Evolutionary conservation across 805 yeast species (phyloP).

Genomic region (Babjeviella inositovora): DNA sequence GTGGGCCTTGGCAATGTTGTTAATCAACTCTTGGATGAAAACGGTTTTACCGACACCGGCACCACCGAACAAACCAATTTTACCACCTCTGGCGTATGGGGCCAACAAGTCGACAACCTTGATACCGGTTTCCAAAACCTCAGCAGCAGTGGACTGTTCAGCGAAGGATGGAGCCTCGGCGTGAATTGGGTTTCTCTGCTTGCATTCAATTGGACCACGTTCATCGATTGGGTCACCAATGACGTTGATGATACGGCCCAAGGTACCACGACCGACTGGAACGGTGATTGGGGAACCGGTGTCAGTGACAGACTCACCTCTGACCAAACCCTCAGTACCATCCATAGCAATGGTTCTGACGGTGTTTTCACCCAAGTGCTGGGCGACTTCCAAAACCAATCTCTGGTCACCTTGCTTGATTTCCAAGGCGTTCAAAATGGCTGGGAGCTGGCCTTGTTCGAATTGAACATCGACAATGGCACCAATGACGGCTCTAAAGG

Average conservation of each 20-base stretch:
- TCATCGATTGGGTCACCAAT: conserved; percentile 99
- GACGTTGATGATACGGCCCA: conserved; percentile 97
- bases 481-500: conserved; percentile 84
- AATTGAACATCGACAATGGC: conserved; percentile 99
- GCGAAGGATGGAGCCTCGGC: conserved; percentile 94
- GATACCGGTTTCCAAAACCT: conserved; percentile 98
- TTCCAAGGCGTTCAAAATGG: conserved; percentile 92
- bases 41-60: conserved; percentile 99
- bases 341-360: conserved; percentile 99
- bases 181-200: conserved; percentile 94
- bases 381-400: conserved; percentile 95
- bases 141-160: conserved; percentile 96
- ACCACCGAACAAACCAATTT: conserved; percentile 99
- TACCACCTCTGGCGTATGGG: conserved; percentile 99
- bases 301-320: conserved; percentile 86
- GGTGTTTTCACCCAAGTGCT: conserved; percentile 99
- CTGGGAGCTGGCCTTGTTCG: conserved; percentile 94
- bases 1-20: conserved; percentile 99
- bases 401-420: conserved; percentile 59
- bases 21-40: conserved; percentile 97
- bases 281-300: conserved; percentile 98
- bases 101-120: conserved; percentile 98
- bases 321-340: conserved; percentile 99
- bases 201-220: conserved; percentile 94
- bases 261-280: conserved; percentile 98